A percentile compares a stretch with the other conserved stretches of the same genome.
Conservation (phyloP, 306 rosid genomes). For the Arachis stenosperma region DNA sequence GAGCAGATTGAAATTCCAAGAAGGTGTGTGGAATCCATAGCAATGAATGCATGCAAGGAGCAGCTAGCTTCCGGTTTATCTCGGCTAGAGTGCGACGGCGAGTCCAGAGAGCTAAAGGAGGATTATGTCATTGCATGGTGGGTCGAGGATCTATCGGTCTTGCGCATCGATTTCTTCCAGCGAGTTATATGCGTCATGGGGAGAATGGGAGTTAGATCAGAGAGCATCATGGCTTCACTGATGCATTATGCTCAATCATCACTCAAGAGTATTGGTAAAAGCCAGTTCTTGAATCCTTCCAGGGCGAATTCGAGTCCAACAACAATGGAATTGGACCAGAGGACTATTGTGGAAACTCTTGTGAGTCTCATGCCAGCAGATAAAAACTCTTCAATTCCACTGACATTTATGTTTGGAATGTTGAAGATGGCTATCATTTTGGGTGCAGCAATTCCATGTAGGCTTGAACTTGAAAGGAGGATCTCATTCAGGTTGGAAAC, state of each 20-base stretch:
- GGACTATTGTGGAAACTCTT: conserved; percentile 61
- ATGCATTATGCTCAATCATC: conserved; percentile 88
- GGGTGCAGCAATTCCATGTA: conserved; percentile 62
- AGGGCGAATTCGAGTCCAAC: conserved; percentile 48
- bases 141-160: conserved; percentile 72
- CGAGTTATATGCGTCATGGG: conserved; percentile 70
- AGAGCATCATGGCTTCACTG: conserved; percentile 66
- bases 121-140: conserved; percentile 65
- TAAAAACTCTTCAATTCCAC: conserved; percentile 59
- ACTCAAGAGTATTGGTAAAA: conserved; percentile 69
- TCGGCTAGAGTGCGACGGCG: conserved; percentile 52
- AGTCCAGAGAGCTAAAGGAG: conserved; percentile 62
- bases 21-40: conserved; percentile 83
- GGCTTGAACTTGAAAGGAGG: conserved; percentile 87
- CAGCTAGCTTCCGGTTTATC: conserved; percentile 71
- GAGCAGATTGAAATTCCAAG: conserved; percentile 64
- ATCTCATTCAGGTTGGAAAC: conserved; percentile 67
- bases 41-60: conserved; percentile 81
- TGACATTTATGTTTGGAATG: conserved; percentile 81
- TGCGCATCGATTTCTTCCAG: conserved; percentile 63
- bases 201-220: conserved; percentile 69
- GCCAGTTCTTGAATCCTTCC: conserved; percentile 63
- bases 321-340: conserved; percentile 57
- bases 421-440: conserved; percentile 76
- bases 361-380: conserved; percentile 71